Evolutionary conservation across 73 alveolate genomes (phyloP).

Genomic region (Tetrahymena borealis): DNA sequence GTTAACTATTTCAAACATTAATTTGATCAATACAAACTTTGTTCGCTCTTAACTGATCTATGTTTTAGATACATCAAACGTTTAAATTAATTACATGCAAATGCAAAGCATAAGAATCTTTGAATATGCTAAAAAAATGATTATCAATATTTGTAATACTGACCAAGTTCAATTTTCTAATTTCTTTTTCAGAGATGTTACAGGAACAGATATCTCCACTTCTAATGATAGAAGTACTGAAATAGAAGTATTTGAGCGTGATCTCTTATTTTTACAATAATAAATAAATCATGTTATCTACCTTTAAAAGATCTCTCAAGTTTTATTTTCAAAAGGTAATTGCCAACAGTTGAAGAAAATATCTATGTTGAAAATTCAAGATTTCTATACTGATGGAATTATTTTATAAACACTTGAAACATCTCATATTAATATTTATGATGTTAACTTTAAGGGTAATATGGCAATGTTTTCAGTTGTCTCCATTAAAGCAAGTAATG

Average conservation of each 20-base stretch:
- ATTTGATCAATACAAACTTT: neutral
- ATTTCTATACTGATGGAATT: neutral
- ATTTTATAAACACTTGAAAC: neutral
- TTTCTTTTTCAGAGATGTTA: neutral
- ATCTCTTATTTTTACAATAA: neutral
- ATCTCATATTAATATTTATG: neutral
- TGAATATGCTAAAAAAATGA: neutral
- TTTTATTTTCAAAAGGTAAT: neutral
- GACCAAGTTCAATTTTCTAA: neutral
- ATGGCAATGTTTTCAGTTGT: neutral
- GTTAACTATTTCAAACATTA: neutral
- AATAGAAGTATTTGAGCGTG: neutral
- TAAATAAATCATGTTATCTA: neutral
- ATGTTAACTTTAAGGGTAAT: neutral
- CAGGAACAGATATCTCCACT: neutral
- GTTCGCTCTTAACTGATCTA: neutral
- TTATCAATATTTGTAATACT: neutral
- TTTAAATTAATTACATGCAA: neutral
- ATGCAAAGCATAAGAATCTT: neutral
- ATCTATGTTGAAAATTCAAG: neutral
- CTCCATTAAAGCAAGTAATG: neutral
- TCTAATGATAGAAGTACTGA: neutral
- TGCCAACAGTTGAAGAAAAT: neutral
- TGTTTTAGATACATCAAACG: neutral
- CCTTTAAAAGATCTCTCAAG: neutral